Percentiles rank a stretch among this genome's conserved stretches.
These are phyloP conservation scores for Diplogelasinospora grovesii DNA, from an alignment of 495 filamentous ascomycete genomes.

Conservation along the genomic window DNA sequence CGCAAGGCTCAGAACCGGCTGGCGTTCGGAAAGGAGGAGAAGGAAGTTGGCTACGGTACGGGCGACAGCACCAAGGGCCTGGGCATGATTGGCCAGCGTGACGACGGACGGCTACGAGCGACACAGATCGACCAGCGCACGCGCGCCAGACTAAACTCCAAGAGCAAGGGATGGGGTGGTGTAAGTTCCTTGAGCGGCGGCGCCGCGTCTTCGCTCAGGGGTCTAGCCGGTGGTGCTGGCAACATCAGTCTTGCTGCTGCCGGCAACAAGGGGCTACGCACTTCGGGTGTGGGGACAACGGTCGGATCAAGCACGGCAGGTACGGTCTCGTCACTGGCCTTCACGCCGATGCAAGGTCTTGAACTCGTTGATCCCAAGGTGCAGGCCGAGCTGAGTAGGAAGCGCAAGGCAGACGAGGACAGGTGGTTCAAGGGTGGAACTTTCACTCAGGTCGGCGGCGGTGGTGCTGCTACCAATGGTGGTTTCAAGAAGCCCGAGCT, in stretches of 20 bases:
- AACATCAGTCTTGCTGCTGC: conserved; percentile 67
- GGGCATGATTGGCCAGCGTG: conserved; percentile 88
- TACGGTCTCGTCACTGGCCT: conserved; percentile 82
- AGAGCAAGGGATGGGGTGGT: conserved; percentile 92
- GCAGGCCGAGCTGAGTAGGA: conserved; percentile 71
- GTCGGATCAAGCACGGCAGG: conserved; percentile 53
- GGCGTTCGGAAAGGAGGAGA: conserved; percentile 93
- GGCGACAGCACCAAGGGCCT: conserved; percentile 82
- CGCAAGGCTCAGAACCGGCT: conserved; percentile 95
- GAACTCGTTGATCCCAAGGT: conserved; percentile 95
- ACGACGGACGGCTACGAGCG: conserved; percentile 79
- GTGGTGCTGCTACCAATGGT: conserved; percentile 18
- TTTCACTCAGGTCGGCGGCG: conserved; percentile 79
- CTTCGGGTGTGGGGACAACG: conserved; percentile 67
- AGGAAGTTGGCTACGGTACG: conserved; percentile 85
- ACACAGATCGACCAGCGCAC: conserved; percentile 91
- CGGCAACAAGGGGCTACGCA: conserved; percentile 60
- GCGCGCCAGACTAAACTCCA: conserved; percentile 83
- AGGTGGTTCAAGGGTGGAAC: conserved; percentile 93
- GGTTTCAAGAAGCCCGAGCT: conserved; percentile 54
- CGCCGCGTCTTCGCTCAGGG: conserved; percentile 69
- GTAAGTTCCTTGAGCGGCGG: conserved; percentile 59
- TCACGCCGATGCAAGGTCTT: conserved; percentile 89
- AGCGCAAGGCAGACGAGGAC: conserved; percentile 90
- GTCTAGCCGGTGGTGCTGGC: conserved; percentile 56